Base-by-base conservation (phyloP, 768 basidiomycete species). In the Asterophora parasitica region DNA sequence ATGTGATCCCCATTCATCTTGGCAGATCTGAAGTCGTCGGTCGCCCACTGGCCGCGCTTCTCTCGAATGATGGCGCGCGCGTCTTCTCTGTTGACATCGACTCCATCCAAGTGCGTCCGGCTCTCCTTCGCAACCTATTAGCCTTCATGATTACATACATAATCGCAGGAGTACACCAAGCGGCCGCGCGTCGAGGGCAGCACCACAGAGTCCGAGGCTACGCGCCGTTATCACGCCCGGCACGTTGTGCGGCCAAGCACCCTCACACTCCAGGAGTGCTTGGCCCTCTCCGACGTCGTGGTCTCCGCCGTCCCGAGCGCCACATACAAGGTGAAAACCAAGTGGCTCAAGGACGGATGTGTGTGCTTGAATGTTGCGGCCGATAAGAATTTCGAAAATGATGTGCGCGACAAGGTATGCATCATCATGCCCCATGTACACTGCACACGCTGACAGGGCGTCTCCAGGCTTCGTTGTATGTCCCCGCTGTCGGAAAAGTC, bases 41-140 rank as follows among this genome's bases (percentile, higher is more conserved):
- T 13, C 77, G 96, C 50, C 96, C 95, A 10, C 75, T 98, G n/a
- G 95, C 93, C 0, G 96, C 96, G 4, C 72, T 99, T 38, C 77
- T 98, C 34, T 82, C 94, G 3, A 99, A 99, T 62, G 96, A 99
- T 61, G 96, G 96, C 23, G 96, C 95, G 1, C 77, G 92, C 7
- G 96, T 97, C 4, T 85, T 97, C 59, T 94, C 91, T 5, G 90
- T 89, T 4, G 96, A 99, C 64, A 90, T 98, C 47, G 92, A 95
- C 63, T 90, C 92, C 8, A 88, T 94, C 44, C 89, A 96, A 71
- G 84, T 82, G 34, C 42, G 61, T 40, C n/a, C 27, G 4, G 7
- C 11, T 3, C 17, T 5, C 23, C 7, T 15, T 26, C 10, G 11
- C 13, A 23, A n/a, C 0, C 11, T 15, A 12, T 27, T n/a, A 7